A percentile compares a stretch with the other conserved stretches of the same genome.
phyloP scores from a whole-genome alignment of 2,329 filamentous ascomycete species.

The Beauveria pseudobassiana region DNA sequence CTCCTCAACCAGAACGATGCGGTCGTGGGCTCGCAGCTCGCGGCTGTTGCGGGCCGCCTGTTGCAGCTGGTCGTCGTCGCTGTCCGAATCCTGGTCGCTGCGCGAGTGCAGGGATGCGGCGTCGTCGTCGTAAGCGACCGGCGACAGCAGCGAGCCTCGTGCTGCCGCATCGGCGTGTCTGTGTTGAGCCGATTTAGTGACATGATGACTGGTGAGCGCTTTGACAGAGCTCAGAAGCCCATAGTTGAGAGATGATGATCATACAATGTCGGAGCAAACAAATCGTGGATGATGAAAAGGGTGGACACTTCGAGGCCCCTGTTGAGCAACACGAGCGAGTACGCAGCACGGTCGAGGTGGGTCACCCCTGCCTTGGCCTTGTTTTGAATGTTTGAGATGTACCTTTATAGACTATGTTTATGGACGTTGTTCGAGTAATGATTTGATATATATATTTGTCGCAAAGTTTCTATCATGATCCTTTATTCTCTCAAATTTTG shows the following conservation, averaged over 20 bases:
- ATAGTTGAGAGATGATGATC: slow-evolving; percentile 4
- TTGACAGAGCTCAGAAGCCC: slow-evolving; percentile 1
- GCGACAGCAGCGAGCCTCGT: slow-evolving; percentile 49
- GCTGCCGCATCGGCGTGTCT: slow-evolving; percentile 8
- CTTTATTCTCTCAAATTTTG: no score
- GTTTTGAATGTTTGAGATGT: no score
- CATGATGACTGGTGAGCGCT: neutral
- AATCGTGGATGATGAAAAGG: neutral
- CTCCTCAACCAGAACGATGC: slow-evolving; percentile 65
- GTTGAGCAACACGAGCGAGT: no score
- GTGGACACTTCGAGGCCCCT: neutral
- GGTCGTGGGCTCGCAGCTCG: slow-evolving; percentile 63
- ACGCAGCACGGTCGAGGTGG: no score
- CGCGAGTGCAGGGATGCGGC: slow-evolving; percentile 58
- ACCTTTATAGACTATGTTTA: no score
- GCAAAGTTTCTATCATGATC: no score
- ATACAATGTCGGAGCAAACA: neutral
- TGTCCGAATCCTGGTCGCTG: slow-evolving; percentile 68
- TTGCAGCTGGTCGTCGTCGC: slow-evolving; percentile 65
- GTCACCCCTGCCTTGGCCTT: no score
- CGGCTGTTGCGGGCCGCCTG: slow-evolving; percentile 58
- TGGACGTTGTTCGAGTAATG: no score
- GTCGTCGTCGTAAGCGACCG: slow-evolving; percentile 60
- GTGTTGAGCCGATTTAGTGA: neutral
- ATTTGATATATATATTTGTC: no score